Base-by-base conservation (phyloP, 2,329 filamentous ascomycete species). In the Fonsecaea pugnacius region DNA sequence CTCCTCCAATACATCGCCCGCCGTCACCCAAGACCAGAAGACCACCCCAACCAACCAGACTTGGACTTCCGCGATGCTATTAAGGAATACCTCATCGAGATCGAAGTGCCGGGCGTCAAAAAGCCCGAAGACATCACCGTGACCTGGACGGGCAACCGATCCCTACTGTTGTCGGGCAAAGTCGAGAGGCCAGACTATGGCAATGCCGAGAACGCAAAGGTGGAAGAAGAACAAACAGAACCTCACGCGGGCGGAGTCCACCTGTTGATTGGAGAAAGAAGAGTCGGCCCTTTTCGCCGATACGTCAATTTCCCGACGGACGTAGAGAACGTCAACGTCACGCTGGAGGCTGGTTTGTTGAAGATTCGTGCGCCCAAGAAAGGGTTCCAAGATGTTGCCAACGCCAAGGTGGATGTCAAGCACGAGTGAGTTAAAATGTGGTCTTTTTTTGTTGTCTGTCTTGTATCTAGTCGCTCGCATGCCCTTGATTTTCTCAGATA, bases 11-110 rank as follows among this genome's bases (percentile, higher is more conserved):
- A 63, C 36, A 53, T 66, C 2, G 36, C 58, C 3, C 69, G 57
- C 40, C 57, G 65, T 35, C 63, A 64, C 40, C 60, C 65, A 4
- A 40, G 64, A 24, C 64, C 64, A 33, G 64, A 70, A 55, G 62
- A 67, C n/a, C 62, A 70, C 56, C 66, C 66, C n/a, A 68, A 70
- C 60, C 64, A 70, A 27, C 66, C 66, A 12, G 64, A 70, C 54
- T 55, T 68, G 27, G 66, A 70, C 54, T 64, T 65, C 54, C 66
- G 66, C 53, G 66, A 70, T 40, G 66, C 62, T 2, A 58, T 66
- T 52, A 63, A 64, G 6, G 66, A 70, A 35, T 68, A 67, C 56
- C 52, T 67, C 36, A 43, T 69, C 27, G 67, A 69, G 24, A 52
- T 69, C 40, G 67, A 69, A 60, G 67, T 69, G 9, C 67, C 67